phyloP scores from a whole-genome alignment of 208 protist species.

The Trypanosoma caninum region DNA sequence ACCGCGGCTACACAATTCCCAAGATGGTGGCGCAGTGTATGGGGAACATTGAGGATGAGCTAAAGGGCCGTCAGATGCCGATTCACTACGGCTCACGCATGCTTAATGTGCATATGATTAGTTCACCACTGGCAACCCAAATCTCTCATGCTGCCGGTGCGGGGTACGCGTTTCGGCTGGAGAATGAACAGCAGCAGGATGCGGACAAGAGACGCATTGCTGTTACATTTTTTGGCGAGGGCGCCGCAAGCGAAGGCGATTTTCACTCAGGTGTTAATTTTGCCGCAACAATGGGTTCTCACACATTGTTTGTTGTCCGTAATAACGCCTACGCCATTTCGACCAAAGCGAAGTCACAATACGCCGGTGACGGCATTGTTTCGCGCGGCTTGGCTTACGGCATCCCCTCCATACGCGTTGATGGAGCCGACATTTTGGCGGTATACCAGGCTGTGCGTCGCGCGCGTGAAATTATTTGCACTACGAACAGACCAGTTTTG shows the following conservation, averaged over 20 bases:
- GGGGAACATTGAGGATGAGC: constrained; percentile 80
- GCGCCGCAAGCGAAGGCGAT: constrained; percentile 95
- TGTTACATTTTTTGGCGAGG: constrained; percentile 97
- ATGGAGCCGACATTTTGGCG: constrained; percentile 96
- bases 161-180: constrained; percentile 93
- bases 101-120: constrained; percentile 95
- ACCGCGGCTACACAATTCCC: constrained; percentile 89
- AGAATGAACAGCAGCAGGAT: constrained; percentile 49
- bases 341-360: constrained; percentile 94
- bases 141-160: constrained; percentile 94
- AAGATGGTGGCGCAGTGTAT: constrained; percentile 96
- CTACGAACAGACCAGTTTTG: constrained; percentile 82
- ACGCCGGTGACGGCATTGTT: constrained; percentile 93
- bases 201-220: constrained; percentile 37
- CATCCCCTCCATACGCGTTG: constrained; percentile 91
- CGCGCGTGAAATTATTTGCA: constrained; percentile 84
- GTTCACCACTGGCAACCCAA: constrained; percentile 96
- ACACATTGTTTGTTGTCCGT: constrained; percentile 94
- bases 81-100: constrained; percentile 95
- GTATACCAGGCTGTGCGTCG: constrained; percentile 89
- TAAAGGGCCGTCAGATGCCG: constrained; percentile 97
- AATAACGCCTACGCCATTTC: constrained; percentile 97
- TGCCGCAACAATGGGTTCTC: constrained; percentile 88
- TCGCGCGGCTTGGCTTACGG: constrained; percentile 81
- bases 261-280: constrained; percentile 98